Base-by-base conservation (phyloP, 2,329 filamentous ascomycete genomes). In the Conoideocrella luteorostrata region DNA sequence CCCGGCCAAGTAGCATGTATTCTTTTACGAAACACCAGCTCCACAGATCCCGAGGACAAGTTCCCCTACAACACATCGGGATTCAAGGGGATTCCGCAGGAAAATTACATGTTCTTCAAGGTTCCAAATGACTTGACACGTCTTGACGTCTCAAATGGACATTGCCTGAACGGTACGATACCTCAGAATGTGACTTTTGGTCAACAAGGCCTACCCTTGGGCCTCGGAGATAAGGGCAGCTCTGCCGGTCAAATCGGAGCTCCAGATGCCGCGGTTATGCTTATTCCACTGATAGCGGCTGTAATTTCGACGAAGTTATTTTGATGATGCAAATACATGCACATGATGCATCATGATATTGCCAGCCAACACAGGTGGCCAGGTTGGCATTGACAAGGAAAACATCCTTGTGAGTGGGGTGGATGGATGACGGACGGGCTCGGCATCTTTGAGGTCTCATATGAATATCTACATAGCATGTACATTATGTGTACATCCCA, bases 41-140 rank as follows among this genome's bases (percentile, higher is more conserved):
- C 80, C 0, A 89, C 86, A 0, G 86, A 90, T 51, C 51, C 62
- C 0, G 71, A 69, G 1, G 78, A 87, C 60, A 72, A 74, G 49
- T 88, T 89, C 62, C 85, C 86, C 0, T 90, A 90, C 62, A 75
- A 89, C 54, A 90, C 86, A 0, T 70, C 69, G 18, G 82, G 80
- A 1, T 90, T 90, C 66, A 68, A 86, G 63, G 74, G 68, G 3
- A 58, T 90, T 34, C 75, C 83, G 40, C 77, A 82, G 59, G 70
- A 70, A 24, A 75, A 69, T 50, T 90, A 88, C 66, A 89, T 90
- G 85, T 90, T 91, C 66, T 90, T 91, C 70, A 67, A 74, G 13
- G 73, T 82, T 15, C 75, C 85, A 2, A 80, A 88, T 59, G 86
- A 90, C 52, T 62, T 90, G 29, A 71, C 55, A 6, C 71, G 72